Evolutionary conservation across 768 basidiomycete species (phyloP), one percentile per base, ranked within the genome.

Genomic region (Leccinum rimulosum): DNA sequence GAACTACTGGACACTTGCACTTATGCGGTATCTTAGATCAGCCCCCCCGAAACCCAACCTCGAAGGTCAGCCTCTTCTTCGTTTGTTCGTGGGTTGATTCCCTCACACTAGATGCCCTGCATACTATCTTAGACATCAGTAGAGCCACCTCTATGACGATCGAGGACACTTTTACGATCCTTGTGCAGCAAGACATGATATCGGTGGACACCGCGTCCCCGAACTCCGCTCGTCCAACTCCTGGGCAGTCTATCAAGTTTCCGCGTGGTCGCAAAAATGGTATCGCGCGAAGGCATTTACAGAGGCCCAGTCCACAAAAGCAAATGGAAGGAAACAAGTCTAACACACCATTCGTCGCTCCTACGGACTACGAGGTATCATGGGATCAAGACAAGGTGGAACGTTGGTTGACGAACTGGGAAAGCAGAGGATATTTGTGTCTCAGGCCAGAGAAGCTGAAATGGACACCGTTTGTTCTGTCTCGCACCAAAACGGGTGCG

Each of bases 401-500:
- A 19, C 78, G 77, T 57, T 90, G 88, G 70, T 61, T 97, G 56
- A 75, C 74, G 45, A 80, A 79, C 55, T 91, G 91, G 85, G 86
- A 89, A 61, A 71, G 74, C 47, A 97, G 95, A 74, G 90, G 89
- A 5, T 90, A 93, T 65, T 68, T 94, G 60, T 82, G 74, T 63
- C 77, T 93, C 58, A 84, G 82, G 64, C 87, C 94, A 1, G 93
- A 96, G 68, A 86, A 86, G 71, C 80, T 98, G 61, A 94, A 93
- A 68, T 99, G 96, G 91, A 95, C 88, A 61, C 96, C 96, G 28
- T 98, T 96, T 74, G 76, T 97, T 40, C 73, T 93, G 48, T 79
- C 86, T 6, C 77, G 83, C 54, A 74, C 71, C 47, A 72, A 70
- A 62, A 61, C 61, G 3, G 69, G 66, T n/a, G 68, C 61, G 12